Evolutionary conservation across 1,284 basidiomycete genomes (phyloP).

Genomic region (Boletellus deceptivus): DNA sequence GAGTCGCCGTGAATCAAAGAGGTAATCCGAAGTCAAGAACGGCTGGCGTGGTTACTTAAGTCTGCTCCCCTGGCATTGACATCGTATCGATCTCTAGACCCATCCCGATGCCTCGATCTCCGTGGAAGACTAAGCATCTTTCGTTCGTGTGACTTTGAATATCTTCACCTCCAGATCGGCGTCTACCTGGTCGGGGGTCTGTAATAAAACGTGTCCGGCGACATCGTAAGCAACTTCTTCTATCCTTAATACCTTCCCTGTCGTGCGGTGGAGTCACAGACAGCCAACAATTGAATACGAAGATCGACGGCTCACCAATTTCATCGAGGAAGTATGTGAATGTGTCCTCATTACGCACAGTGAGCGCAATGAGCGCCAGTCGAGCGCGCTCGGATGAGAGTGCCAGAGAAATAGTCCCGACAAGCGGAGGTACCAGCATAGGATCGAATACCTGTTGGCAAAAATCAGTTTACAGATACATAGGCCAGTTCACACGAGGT

Average conservation of each 20-base stretch:
- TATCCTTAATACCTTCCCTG: slow-evolving; percentile 16
- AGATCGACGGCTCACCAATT: slow-evolving; percentile 33
- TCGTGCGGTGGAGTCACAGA: slow-evolving; percentile 13
- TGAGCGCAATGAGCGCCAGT: slow-evolving; percentile 56
- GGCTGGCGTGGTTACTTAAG: slow-evolving; percentile 1
- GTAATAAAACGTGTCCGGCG: slow-evolving; percentile 10
- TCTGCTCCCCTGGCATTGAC: neutral
- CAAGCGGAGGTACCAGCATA: slow-evolving; percentile 54
- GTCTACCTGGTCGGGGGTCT: slow-evolving; percentile 26
- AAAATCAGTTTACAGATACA: neutral
- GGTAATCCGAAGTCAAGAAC: slow-evolving; percentile 10
- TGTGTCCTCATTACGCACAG: slow-evolving; percentile 49
- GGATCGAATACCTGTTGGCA: slow-evolving; percentile 65
- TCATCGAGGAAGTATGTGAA: slow-evolving; percentile 39
- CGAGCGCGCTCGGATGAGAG: slow-evolving; percentile 32
- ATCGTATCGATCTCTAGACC: slow-evolving; percentile 41
- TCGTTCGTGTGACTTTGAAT: slow-evolving; percentile 32
- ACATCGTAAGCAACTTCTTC: slow-evolving; percentile 25
- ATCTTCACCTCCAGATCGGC: slow-evolving; percentile 38
- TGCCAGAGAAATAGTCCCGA: slow-evolving; percentile 50
- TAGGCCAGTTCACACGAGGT: neutral
- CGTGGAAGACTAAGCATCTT: slow-evolving; percentile 4
- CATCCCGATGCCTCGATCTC: slow-evolving; percentile 39
- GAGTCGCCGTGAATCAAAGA: slow-evolving; percentile 6
- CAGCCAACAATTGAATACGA: neutral